Base-by-base conservation (phyloP, 225 moss, liverwort and hornwort genomes). In the Sphagnum contortum region DNA sequence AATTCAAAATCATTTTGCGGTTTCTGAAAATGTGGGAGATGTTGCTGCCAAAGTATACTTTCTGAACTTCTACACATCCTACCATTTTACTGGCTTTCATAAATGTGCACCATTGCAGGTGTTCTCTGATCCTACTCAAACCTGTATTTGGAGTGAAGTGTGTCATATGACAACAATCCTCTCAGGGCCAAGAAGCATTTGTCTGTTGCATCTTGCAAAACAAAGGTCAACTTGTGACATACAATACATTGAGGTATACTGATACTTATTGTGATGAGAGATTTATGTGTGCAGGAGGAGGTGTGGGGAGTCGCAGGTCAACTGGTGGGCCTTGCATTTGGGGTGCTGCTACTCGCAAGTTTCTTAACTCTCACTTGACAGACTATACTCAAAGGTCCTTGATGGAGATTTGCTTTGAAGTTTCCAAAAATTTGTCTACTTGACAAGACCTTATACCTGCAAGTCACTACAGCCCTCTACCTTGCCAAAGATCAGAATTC, bases 241-340 rank as follows among this genome's bases (percentile, higher is more conserved):
- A 29, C 29, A 29, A 29, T 29, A 29, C 29, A 29, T 1, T 0
- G 29, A 29, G 29, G 29, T 29, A 29, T 29, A 29, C 0, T 29
- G 29, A 29, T 29, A 1, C 29, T 29, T 29, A 29, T 29, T 29
- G 29, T 29, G 29, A 29, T 29, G 29, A 29, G 29, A 1, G 29
- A 29, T 29, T 29, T 0, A 29, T 29, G 29, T 29, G 2, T 71
- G 72, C 80, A 90, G 90, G 91, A 91, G 73, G 93, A 98, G 71
- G 93, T 93, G 3, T 91, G 93, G 93, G 91, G 91, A 65, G 93
- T 98, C 45, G 87, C 91, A 61, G 93, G 79, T 59, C 89, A 98
- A 75, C 81, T 98, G 52, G 73, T 91, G 69, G 98, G 98, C 55
- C 84, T 93, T 44, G 81, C 66, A 59, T 53, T 84, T 63, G 91